A percentile compares a stretch with the other conserved stretches of the same genome.
These are phyloP conservation scores for Verbascum thapsus DNA, from an alignment of 257 asterid species.

Conservation along the genomic window DNA sequence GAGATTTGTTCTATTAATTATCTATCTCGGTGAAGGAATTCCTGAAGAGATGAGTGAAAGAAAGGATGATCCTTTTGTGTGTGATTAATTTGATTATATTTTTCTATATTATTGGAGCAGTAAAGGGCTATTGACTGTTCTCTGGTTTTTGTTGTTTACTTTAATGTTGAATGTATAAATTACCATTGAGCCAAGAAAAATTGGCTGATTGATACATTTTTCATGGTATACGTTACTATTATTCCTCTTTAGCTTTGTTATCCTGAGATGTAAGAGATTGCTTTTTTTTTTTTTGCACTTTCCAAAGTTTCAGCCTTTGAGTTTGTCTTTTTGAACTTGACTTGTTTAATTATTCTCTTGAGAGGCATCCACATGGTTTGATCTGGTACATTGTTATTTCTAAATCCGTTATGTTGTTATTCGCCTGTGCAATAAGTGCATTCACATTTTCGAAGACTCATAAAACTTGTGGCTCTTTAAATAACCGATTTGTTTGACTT, in stretches of 20 bases:
- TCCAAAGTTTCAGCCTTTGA: constrained; percentile 31
- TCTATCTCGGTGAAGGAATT: constrained; percentile 29
- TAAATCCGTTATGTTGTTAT: background rate
- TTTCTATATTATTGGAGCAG: constrained; percentile 29
- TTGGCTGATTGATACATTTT: constrained; percentile 17
- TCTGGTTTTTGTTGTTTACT: constrained; percentile 15
- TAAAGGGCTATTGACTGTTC: constrained; percentile 25
- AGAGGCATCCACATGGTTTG: background rate
- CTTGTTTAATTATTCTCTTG: constrained; percentile 15
- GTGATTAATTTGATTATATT: constrained; percentile 30
- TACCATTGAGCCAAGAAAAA: background rate
- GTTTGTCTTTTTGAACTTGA: constrained; percentile 12
- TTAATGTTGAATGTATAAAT: constrained; percentile 3
- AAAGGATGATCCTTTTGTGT: constrained; percentile 26
- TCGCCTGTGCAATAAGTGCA: background rate
- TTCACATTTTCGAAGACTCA: background rate
- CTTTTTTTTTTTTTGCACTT: constrained; percentile 19
- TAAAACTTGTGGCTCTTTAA: too few relatives aligned
- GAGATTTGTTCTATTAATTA: constrained; percentile 22
- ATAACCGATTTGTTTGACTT: too few relatives aligned
- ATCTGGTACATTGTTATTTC: background rate
- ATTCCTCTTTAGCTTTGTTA: constrained; percentile 28
- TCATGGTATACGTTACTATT: constrained; percentile 8
- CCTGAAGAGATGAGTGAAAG: constrained; percentile 20
- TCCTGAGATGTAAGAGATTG: constrained; percentile 27